Conservation (phyloP, 441 rosid species). For the Macaranga tanarius region DNA sequence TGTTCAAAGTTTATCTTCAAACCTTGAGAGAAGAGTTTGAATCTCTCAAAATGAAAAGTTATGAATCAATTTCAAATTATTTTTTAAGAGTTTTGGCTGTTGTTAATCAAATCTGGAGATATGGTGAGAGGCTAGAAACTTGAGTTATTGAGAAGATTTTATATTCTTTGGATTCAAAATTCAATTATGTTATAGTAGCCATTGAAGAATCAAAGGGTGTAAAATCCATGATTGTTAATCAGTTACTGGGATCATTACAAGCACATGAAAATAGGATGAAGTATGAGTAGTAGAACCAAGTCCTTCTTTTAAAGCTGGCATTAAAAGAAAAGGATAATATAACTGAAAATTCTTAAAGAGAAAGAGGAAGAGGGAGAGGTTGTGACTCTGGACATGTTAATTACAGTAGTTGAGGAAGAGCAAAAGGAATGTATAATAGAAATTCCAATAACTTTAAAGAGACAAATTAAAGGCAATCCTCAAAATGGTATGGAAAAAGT, state of each 20-base stretch:
- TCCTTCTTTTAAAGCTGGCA: neutral
- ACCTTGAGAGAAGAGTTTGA: too few relatives aligned
- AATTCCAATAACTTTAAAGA: too few relatives aligned
- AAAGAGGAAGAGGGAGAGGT: neutral
- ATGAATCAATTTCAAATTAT: constrained; percentile 13
- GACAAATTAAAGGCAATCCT: too few relatives aligned
- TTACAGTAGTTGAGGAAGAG: too few relatives aligned
- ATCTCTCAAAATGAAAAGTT: constrained; percentile 9
- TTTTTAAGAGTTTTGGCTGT: neutral
- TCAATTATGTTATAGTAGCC: neutral
- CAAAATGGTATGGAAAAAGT: constrained; percentile 9
- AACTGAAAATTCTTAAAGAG: neutral
- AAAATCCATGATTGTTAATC: neutral
- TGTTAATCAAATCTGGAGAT: constrained; percentile 15
- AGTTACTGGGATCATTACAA: neutral
- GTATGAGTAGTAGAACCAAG: neutral
- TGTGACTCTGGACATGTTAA: neutral
- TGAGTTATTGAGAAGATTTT: constrained; percentile 16
- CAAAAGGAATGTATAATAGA: neutral
- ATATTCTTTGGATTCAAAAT: constrained; percentile 8
- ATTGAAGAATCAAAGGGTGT: neutral
- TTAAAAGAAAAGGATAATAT: neutral
- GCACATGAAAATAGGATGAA: constrained; percentile 1
- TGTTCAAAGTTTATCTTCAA: neutral
- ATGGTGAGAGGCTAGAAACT: constrained; percentile 1